Evolutionary conservation across 2,329 filamentous ascomycete genomes (phyloP), one percentile per base, ranked within the genome.

Genomic region (Tolypocladium tropicale): DNA sequence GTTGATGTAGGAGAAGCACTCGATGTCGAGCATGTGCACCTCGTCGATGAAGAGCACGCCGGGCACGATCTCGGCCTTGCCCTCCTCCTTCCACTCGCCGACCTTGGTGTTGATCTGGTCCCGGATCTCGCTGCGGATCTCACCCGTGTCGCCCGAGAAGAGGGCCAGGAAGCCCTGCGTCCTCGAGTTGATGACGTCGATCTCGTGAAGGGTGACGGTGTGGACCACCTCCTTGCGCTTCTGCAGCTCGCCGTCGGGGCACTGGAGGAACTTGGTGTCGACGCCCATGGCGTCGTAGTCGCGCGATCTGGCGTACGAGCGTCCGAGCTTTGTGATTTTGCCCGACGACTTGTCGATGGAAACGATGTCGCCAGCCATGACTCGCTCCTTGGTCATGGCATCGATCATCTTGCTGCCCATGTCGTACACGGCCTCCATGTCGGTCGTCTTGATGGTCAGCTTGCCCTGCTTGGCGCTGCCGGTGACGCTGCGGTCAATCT

Each of bases 361-460:
- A 66, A 99, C 95, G 63, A 99, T 94, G 70, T 99, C 94, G 65
- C 94, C 94, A 5, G 94, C 94, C 86, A 97, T 96, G 62, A 99
- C 90, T 66, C 95, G 93, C 78, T 99, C 94, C 75, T 97, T 97
- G 63, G 92, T 96, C 91, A 99, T 96, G 62, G 91, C 91, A 70
- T 99, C 94, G 63, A 99, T 99, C 94, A 99, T 97, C 76, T 97
- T 97, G 63, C 89, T 93, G 62, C 94, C 94, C 92, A 99, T 96
- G 68, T 99, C 94, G 76, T 97, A 99, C 62, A 99, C 89, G 14
- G 94, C 96, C 75, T 99, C 94, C 94, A 99, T 99, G 72, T 99
- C 94, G 57, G 93, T 97, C 12, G 94, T 99, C 77, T 99, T 99
- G 77, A 99, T 96, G 23, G 94, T 99, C 61, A 99, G 85, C 75